phyloP scores from a whole-genome alignment of 805 yeast genomes.

The Kregervanrija pseudodelftensis region DNA sequence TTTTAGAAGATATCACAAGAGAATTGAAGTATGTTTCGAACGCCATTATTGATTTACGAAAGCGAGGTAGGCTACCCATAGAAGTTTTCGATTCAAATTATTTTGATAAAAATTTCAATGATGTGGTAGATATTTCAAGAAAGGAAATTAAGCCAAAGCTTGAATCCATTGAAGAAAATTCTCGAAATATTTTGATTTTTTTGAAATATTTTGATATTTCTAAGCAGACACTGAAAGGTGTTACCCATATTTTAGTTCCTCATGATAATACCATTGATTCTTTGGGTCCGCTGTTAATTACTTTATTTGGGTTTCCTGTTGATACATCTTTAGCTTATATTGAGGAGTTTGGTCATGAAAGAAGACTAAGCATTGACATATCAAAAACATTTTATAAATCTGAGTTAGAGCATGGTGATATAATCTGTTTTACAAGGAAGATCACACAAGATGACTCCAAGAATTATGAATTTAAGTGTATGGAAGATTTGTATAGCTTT shows the following conservation, averaged over 20 bases:
- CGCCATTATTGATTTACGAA: slow-evolving; percentile 11
- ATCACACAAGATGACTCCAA: neutral
- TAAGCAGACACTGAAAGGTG: slow-evolving; percentile 51
- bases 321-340: slow-evolving; percentile 32
- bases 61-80: slow-evolving; percentile 4
- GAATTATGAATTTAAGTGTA: slow-evolving; percentile 23
- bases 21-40: slow-evolving; percentile 31
- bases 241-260: slow-evolving; percentile 50
- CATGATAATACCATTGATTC: slow-evolving; percentile 38
- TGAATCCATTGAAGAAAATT: slow-evolving; percentile 18
- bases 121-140: neutral
- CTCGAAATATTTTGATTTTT: slow-evolving; percentile 33
- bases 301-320: slow-evolving; percentile 33
- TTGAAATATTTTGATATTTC: slow-evolving; percentile 62
- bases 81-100: neutral
- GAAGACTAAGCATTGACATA: slow-evolving; percentile 38
- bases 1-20: slow-evolving; percentile 52
- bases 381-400: slow-evolving; percentile 41
- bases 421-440: slow-evolving; percentile 33
- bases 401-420: slow-evolving; percentile 66
- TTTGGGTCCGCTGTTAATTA: slow-evolving; percentile 34
- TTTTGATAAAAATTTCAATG: slow-evolving; percentile 7
- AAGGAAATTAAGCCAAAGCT: slow-evolving; percentile 11
- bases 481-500: slow-evolving; percentile 44
- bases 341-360: slow-evolving; percentile 57